These are phyloP conservation scores for Sporothrix dimorphospora DNA, from an alignment of 2,329 filamentous ascomycete genomes.

Conservation along the genomic window DNA sequence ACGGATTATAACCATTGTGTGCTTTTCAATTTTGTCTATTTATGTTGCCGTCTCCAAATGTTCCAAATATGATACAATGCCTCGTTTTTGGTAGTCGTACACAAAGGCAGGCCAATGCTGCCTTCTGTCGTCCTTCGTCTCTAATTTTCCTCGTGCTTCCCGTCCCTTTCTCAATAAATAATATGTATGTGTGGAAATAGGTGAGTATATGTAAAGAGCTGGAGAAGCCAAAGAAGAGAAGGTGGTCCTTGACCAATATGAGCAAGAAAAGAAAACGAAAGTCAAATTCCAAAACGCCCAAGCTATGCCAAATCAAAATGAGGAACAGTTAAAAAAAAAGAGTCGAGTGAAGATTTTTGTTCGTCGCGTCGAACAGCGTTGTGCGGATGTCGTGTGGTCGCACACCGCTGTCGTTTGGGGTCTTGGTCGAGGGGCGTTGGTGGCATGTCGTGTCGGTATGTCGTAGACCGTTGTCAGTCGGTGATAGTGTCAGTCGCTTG, in stretches of 20 bases:
- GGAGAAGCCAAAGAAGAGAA: background rate
- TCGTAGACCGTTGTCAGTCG: no score
- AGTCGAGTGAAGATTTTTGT: slow-evolving; percentile 59
- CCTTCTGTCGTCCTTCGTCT: background rate
- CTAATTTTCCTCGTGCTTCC: background rate
- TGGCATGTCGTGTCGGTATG: background rate
- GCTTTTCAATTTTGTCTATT: slow-evolving; percentile 4
- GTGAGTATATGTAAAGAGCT: background rate
- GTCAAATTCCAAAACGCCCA: slow-evolving; percentile 46
- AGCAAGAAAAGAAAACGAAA: background rate
- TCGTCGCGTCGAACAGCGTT: slow-evolving; percentile 35
- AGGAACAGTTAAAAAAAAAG: slow-evolving; percentile 26
- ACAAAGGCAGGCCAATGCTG: background rate
- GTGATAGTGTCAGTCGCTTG: no score
- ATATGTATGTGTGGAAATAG: background rate
- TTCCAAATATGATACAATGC: slow-evolving; percentile 4
- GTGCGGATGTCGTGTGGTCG: slow-evolving; percentile 5
- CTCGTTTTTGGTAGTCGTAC: slow-evolving; percentile 8
- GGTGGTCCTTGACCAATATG: background rate
- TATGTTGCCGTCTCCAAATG: background rate
- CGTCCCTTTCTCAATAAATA: background rate
- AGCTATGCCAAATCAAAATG: slow-evolving; percentile 49
- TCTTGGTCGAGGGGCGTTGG: background rate
- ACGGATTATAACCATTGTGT: background rate
- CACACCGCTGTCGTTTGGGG: background rate